Evolutionary conservation across 345 rosid species (phyloP).

Genomic region (Eucalyptus curtisii): DNA sequence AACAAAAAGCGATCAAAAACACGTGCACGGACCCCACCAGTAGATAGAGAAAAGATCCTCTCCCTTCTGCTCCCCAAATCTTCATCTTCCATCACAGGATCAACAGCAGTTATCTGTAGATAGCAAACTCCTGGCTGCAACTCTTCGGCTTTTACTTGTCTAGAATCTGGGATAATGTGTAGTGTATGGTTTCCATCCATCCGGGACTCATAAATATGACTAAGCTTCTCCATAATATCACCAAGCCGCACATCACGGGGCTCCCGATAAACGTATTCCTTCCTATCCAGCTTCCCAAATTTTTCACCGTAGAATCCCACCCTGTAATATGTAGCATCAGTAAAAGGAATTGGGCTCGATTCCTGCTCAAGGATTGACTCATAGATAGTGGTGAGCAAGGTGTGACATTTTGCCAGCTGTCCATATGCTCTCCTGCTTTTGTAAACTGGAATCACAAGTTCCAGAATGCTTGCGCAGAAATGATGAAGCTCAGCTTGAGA

Average conservation of each 20-base stretch:
- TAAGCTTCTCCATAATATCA: conserved; percentile 98
- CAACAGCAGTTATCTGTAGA: conserved; percentile 96
- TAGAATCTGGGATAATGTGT: conserved; percentile 87
- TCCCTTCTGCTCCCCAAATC: conserved; percentile 97
- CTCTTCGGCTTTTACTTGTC: conserved; percentile 96
- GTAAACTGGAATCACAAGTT: conserved; percentile 94
- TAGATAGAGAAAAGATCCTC: conserved; percentile 88
- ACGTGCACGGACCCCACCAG: conserved; percentile 87
- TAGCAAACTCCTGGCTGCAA: conserved; percentile 92
- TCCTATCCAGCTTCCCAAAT: conserved; percentile 80
- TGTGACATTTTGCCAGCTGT: conserved; percentile 94
- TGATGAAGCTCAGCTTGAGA: conserved; percentile 96
- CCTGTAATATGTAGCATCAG: conserved; percentile 96
- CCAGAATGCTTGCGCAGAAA: conserved; percentile 94
- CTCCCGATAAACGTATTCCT: conserved; percentile 88
- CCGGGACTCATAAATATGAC: conserved; percentile 90
- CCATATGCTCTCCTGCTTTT: conserved; percentile 96
- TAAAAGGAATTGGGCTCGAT: conserved; percentile 87
- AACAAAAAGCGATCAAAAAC: conserved; percentile 96
- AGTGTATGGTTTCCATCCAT: conserved; percentile 85
- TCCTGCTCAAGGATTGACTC: conserved; percentile 96
- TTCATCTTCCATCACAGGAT: conserved; percentile 98
- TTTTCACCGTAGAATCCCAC: conserved; percentile 95
- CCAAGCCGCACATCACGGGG: conserved; percentile 97
- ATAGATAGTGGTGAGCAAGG: conserved; percentile 68